Evolutionary conservation across 2,329 filamentous ascomycete genomes (phyloP).

Genomic region (Calonectria leucothoes): DNA sequence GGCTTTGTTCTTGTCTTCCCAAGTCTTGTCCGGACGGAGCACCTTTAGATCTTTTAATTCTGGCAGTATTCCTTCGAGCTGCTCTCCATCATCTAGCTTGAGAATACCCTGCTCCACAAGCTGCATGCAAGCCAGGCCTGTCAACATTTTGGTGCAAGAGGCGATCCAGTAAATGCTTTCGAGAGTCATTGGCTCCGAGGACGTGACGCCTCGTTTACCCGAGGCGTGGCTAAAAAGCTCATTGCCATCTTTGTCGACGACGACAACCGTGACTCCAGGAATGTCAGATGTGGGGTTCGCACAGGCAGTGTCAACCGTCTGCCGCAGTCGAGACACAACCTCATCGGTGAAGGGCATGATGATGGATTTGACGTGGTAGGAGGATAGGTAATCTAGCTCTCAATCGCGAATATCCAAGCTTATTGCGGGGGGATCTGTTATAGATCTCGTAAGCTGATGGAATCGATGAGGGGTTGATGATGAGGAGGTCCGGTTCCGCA

Average conservation of each 20-base stretch:
- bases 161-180: slow-evolving; percentile 72
- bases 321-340: slow-evolving; percentile 26
- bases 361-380: background rate
- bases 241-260: slow-evolving; percentile 59
- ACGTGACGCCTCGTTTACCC: slow-evolving; percentile 58
- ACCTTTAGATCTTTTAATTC: slow-evolving; percentile 62
- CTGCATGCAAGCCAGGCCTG: slow-evolving; percentile 66
- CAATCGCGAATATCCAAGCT: background rate
- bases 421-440: background rate
- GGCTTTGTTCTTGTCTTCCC: slow-evolving; percentile 56
- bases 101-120: slow-evolving; percentile 64
- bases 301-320: slow-evolving; percentile 51
- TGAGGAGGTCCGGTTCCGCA: background rate
- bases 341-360: slow-evolving; percentile 33
- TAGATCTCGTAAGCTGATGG: background rate
- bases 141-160: slow-evolving; percentile 68
- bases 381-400: background rate
- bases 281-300: slow-evolving; percentile 53
- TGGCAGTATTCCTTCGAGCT: slow-evolving; percentile 59
- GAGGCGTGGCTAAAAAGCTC: slow-evolving; percentile 61
- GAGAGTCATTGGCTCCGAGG: slow-evolving; percentile 64
- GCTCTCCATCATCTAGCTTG: slow-evolving; percentile 58
- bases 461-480: background rate
- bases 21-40: slow-evolving; percentile 49
- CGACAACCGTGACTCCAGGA: slow-evolving; percentile 57